phyloP scores from a whole-genome alignment of 257 asterid species.

The Asclepias syriaca region DNA sequence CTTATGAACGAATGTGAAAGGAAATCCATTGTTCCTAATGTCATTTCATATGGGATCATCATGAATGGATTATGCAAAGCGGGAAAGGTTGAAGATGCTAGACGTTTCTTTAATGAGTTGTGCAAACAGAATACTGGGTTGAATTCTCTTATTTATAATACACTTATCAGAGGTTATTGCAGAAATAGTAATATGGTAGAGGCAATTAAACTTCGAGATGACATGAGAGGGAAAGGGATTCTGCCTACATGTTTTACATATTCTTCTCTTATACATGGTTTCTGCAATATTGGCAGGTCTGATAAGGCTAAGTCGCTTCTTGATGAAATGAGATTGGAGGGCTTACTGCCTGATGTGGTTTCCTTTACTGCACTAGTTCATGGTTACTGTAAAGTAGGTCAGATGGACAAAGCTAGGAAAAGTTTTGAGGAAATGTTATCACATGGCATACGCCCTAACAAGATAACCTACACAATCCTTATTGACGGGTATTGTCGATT shows the following conservation, averaged over 20 bases:
- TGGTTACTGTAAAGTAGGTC: slow-evolving; percentile 77
- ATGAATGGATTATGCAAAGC: slow-evolving; percentile 64
- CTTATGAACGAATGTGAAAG: slow-evolving; percentile 71
- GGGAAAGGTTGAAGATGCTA: slow-evolving; percentile 55
- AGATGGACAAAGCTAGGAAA: slow-evolving; percentile 53
- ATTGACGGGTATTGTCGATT: slow-evolving; percentile 62
- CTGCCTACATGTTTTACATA: slow-evolving; percentile 54
- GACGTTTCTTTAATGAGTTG: slow-evolving; percentile 44
- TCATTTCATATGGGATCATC: slow-evolving; percentile 56
- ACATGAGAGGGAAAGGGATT: slow-evolving; percentile 58
- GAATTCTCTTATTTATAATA: slow-evolving; percentile 58
- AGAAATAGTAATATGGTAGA: slow-evolving; percentile 42
- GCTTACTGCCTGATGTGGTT: slow-evolving; percentile 64
- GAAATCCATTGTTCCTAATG: slow-evolving; percentile 45
- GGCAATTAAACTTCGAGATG: slow-evolving; percentile 54
- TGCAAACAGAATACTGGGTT: slow-evolving; percentile 33
- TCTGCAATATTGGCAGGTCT: slow-evolving; percentile 47
- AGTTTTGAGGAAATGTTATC: slow-evolving; percentile 66
- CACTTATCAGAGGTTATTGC: slow-evolving; percentile 54
- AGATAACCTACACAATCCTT: slow-evolving; percentile 67
- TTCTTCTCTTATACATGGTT: slow-evolving; percentile 69
- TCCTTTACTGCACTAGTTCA: slow-evolving; percentile 77
- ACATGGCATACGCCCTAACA: slow-evolving; percentile 48
- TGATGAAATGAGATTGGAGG: slow-evolving; percentile 53
- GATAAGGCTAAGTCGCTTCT: slow-evolving; percentile 50